phyloP scores from a whole-genome alignment of 2,329 filamentous ascomycete species.

The Penicillium paneum region DNA sequence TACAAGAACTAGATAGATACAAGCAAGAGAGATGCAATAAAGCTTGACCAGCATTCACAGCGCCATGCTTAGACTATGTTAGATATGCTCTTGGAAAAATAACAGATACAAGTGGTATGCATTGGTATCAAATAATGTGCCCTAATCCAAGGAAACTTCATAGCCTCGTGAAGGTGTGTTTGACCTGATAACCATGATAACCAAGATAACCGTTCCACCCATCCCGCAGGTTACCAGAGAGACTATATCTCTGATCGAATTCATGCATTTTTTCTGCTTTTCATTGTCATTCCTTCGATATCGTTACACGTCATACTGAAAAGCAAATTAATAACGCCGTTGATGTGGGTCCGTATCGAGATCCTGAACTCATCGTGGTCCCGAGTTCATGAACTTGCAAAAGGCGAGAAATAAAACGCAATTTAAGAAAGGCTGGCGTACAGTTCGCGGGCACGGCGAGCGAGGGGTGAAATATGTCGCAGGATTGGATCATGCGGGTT shows the following conservation, averaged over 20 bases:
- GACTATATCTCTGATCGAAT: neutral
- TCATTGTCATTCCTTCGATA: constrained; percentile 6
- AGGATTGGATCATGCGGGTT: constrained; percentile 53
- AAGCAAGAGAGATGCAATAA: neutral
- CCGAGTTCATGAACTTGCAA: neutral
- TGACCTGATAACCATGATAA: neutral
- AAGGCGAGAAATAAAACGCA: neutral
- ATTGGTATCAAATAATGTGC: constrained; percentile 3
- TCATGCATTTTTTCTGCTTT: constrained; percentile 8
- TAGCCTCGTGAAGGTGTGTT: neutral
- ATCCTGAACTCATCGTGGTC: constrained; percentile 1
- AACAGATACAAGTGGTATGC: neutral
- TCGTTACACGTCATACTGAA: constrained; percentile 15
- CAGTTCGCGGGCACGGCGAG: constrained; percentile 42
- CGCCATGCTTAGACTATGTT: neutral
- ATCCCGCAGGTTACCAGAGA: neutral
- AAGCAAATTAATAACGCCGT: constrained; percentile 8
- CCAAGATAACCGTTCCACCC: neutral
- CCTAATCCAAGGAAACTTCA: constrained; percentile 5
- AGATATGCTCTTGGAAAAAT: neutral
- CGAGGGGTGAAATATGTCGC: constrained; percentile 49
- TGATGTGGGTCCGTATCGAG: constrained; percentile 6
- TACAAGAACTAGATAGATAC: neutral
- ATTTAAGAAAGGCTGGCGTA: constrained; percentile 12
- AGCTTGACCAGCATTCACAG: neutral